A percentile compares a stretch with the other conserved stretches of the same genome.
Evolutionary conservation across 2,329 filamentous ascomycete genomes (phyloP).

Genomic region (Fusarium clavum): DNA sequence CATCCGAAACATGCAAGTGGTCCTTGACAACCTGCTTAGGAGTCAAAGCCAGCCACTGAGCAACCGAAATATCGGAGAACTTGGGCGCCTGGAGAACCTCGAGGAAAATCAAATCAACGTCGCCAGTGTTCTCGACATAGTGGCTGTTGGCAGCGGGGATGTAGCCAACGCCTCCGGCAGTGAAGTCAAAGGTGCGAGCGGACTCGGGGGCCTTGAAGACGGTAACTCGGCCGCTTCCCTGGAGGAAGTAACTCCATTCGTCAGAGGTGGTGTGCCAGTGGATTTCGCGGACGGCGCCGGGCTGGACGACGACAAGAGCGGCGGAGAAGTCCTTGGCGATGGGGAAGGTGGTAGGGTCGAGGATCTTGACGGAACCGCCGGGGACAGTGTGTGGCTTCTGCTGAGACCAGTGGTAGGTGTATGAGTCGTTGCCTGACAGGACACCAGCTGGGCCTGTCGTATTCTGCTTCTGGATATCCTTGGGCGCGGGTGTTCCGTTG

Average conservation of each 20-base stretch:
- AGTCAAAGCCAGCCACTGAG: constrained; percentile 21
- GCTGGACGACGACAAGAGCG: constrained; percentile 8
- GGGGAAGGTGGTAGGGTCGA: constrained; percentile 11
- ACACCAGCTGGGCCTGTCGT: not conserved
- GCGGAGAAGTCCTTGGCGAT: constrained; percentile 12
- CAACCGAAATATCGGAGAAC: constrained; percentile 15
- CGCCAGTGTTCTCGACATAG: constrained; percentile 21
- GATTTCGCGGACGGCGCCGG: constrained; percentile 12
- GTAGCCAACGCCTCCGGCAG: constrained; percentile 11
- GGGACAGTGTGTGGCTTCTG: constrained; percentile 20
- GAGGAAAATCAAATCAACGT: constrained; percentile 14
- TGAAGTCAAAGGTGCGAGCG: constrained; percentile 13
- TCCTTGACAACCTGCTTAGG: constrained; percentile 19
- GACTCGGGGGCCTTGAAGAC: constrained; percentile 13
- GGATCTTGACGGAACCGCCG: constrained; percentile 14
- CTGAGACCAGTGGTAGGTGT: constrained; percentile 24
- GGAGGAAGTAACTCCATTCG: constrained; percentile 23
- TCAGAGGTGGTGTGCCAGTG: constrained; percentile 24
- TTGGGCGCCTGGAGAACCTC: constrained; percentile 20
- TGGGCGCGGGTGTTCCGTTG: constrained; percentile 13
- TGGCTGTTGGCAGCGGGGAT: constrained; percentile 18
- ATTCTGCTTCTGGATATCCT: constrained; percentile 18
- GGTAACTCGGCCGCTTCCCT: constrained; percentile 8
- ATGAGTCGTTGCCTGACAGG: constrained; percentile 1
- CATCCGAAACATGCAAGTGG: constrained; percentile 14